These are phyloP conservation scores for Sugiyamaella mastotermitis DNA, from an alignment of 805 yeast genomes.

Conservation along the genomic window DNA sequence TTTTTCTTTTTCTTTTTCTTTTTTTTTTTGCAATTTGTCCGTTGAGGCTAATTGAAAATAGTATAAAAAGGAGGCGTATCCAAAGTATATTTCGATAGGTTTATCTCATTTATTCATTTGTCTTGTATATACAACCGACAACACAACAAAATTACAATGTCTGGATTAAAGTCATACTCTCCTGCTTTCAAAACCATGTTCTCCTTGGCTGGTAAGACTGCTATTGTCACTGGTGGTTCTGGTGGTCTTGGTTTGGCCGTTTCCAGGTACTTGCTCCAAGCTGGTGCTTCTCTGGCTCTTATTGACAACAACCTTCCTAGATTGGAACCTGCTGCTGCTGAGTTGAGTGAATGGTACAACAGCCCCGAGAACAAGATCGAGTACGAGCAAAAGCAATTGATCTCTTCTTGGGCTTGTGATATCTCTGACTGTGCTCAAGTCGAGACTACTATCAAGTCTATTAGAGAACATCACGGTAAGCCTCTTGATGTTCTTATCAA, in stretches of 20 bases:
- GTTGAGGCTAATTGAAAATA: too few species aligned
- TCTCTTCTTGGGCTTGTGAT: slow-evolving; percentile 65
- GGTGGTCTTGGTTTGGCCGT: slow-evolving; percentile 69
- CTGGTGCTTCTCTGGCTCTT: slow-evolving; percentile 72
- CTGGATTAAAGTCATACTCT: too few species aligned
- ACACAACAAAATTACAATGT: too few species aligned
- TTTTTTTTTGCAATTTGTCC: too few species aligned
- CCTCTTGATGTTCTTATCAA: slow-evolving; percentile 63
- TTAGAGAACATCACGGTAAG: slow-evolving; percentile 52
- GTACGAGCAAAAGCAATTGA: slow-evolving; percentile 15
- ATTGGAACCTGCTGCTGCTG: slow-evolving; percentile 50
- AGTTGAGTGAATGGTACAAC: slow-evolving; percentile 42
- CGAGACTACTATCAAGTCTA: slow-evolving; percentile 45
- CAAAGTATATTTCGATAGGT: too few species aligned
- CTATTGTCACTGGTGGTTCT: slow-evolving; percentile 74
- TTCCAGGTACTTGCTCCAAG: slow-evolving; percentile 61
- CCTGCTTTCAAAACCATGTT: slow-evolving; percentile 17
- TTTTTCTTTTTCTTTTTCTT: too few species aligned
- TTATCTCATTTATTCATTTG: too few species aligned
- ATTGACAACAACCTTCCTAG: slow-evolving; percentile 61
- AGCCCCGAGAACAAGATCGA: slow-evolving; percentile 10
- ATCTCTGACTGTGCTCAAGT: slow-evolving; percentile 60
- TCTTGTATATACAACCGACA: too few species aligned
- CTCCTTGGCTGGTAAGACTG: slow-evolving; percentile 46
- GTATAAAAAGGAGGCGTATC: too few species aligned